Evolutionary conservation across 2,329 filamentous ascomycete genomes (phyloP).

Genomic region (Colletotrichum echinochloae): DNA sequence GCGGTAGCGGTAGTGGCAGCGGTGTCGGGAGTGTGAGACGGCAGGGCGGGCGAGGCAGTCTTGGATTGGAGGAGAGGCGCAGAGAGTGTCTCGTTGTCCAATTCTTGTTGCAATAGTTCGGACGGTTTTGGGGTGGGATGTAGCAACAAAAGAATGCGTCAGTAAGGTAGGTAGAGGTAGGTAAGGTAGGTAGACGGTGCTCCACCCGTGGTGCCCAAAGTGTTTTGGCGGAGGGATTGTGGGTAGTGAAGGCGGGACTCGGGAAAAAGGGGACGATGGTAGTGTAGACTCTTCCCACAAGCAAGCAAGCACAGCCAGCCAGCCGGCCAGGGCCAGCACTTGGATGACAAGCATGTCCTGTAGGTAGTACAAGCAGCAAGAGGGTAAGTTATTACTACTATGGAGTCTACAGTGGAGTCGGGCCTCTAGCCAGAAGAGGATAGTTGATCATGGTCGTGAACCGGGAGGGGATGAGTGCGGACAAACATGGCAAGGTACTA

Average conservation of each 20-base stretch:
- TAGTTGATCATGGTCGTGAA: constrained; percentile 28
- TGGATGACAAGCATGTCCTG: background rate
- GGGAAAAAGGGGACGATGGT: constrained; percentile 37
- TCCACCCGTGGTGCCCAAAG: constrained; percentile 13
- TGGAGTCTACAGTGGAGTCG: constrained; percentile 37
- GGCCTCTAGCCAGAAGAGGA: constrained; percentile 30
- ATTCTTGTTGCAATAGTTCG: constrained; percentile 7
- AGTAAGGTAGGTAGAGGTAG: too few species aligned
- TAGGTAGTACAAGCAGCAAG: constrained; percentile 11
- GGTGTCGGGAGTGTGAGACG: constrained; percentile 21
- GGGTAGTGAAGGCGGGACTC: constrained; percentile 33
- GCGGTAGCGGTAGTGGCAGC: too few species aligned
- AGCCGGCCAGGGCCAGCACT: too few species aligned
- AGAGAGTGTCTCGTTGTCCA: constrained; percentile 10
- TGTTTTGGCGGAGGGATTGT: constrained; percentile 21
- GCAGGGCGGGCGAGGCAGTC: constrained; percentile 18
- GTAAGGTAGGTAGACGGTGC: too few species aligned
- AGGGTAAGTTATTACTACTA: constrained; percentile 25
- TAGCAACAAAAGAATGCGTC: constrained; percentile 31
- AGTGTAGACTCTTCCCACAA: constrained; percentile 13
- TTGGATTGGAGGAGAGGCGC: constrained; percentile 12
- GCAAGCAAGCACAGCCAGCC: too few species aligned
- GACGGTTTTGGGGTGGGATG: constrained; percentile 12
- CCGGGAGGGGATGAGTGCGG: constrained; percentile 30
- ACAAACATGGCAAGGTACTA: too few species aligned